These are phyloP conservation scores for Russula ochroleuca DNA, from an alignment of 768 basidiomycete genomes.

Conservation along the genomic window DNA sequence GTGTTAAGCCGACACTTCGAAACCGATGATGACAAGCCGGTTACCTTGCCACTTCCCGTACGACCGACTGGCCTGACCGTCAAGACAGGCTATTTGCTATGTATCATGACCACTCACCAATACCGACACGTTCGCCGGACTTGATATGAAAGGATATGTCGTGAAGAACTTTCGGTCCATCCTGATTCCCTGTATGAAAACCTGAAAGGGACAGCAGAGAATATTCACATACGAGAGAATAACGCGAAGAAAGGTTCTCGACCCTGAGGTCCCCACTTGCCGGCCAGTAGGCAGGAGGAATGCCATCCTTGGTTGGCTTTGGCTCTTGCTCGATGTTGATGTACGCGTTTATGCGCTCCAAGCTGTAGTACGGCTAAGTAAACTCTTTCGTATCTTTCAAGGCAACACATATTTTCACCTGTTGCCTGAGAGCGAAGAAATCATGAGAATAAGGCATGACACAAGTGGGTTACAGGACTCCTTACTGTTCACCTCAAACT, in stretches of 20 bases:
- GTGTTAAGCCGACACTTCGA: background rate
- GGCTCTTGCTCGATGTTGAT: conserved; percentile 55
- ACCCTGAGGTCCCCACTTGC: conserved; percentile 51
- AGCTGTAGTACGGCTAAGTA: conserved; percentile 30
- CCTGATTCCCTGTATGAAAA: conserved; percentile 28
- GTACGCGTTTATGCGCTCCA: conserved; percentile 53
- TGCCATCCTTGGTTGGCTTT: conserved; percentile 36
- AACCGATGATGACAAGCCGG: conserved; percentile 13
- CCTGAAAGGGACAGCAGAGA: conserved; percentile 44
- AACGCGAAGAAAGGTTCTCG: conserved; percentile 49
- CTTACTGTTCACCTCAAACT: conserved; percentile 44
- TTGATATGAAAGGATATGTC: conserved; percentile 48
- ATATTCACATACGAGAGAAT: conserved; percentile 39
- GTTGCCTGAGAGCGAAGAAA: conserved; percentile 26
- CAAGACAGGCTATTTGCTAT: conserved; percentile 1
- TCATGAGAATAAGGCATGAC: background rate
- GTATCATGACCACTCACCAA: conserved; percentile 37
- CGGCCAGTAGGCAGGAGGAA: conserved; percentile 65
- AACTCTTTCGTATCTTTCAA: background rate
- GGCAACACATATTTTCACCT: conserved; percentile 27
- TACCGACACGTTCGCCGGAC: conserved; percentile 55
- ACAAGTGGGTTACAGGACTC: background rate
- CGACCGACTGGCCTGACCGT: conserved; percentile 44
- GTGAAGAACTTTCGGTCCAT: conserved; percentile 55
- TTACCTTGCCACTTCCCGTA: conserved; percentile 53